Base-by-base conservation (phyloP, 2,329 filamentous ascomycete species). In the Ilyonectria sp. region DNA sequence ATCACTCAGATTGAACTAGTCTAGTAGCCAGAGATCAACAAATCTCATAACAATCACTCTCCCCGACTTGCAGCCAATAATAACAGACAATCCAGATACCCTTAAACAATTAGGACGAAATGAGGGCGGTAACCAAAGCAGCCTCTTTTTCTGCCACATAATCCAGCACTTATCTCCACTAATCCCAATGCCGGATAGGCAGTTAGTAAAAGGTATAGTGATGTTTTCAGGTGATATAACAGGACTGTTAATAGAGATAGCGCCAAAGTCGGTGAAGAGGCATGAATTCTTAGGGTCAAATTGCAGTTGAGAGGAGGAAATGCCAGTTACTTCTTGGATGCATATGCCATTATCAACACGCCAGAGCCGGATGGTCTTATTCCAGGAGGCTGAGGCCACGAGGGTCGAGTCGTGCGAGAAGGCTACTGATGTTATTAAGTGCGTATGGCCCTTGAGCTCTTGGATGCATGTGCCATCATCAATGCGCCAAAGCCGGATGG, bases 81-180 rank as follows among this genome's bases (percentile, higher is more conserved):
- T 37, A 47, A 58, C 55, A 49, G 43, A 23, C n/a, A 29, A 49
- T 9, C 43, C 55, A 35, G n/a, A 49, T 10, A 58, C n/a, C 10
- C 6, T n/a, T 23, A n/a, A 58, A 37, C 26, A 58, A 0, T 8
- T 35, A 17, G 55, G 29, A 11, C 55, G 55, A 33, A 58, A 49
- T 21, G 29, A 11, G 13, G 17, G 26, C 9, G 55, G 55, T 58
- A 58, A 49, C 55, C 55, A 58, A 49, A 58, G 46, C 46, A 58
- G 33, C 49, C 8, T 43, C 17, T 35, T 58, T 58, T 33, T 43
- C 17, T 49, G 21, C 55, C 55, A 58, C n/a, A n/a, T 33, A 26
- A 58, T 47, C 55, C 55, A 58, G 43, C 55, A 58, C 29, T 4
- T 21, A 35, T 58, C 43, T 21, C 10, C 1, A 33, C 55, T 58